These are phyloP conservation scores for Penicillium decumbens DNA, from an alignment of 2,329 filamentous ascomycete species.

Conservation along the genomic window DNA sequence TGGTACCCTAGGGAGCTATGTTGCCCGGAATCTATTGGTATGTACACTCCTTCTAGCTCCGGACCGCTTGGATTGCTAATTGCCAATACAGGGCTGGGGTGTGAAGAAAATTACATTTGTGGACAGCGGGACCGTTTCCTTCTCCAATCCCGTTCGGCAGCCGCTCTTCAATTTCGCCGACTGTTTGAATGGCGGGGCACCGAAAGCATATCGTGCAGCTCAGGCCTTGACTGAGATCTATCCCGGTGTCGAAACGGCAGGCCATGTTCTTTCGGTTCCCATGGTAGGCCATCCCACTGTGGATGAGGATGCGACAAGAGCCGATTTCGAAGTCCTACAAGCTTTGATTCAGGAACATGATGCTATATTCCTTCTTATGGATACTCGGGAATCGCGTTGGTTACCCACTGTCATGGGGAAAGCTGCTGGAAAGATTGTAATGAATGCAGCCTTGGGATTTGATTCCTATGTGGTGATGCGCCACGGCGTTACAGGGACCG, in stretches of 20 bases:
- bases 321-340: conserved; percentile 71
- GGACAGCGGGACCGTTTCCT: conserved; percentile 88
- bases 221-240: conserved; percentile 80
- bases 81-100: conserved; percentile 67
- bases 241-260: conserved; percentile 76
- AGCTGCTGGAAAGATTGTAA: conserved; percentile 83
- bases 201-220: conserved; percentile 77
- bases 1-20: conserved; percentile 89
- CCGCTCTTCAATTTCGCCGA: conserved; percentile 88
- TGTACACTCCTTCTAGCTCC: conserved; percentile 5
- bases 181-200: conserved; percentile 75
- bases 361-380: conserved; percentile 93
- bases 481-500: conserved; percentile 65
- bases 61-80: neutral
- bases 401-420: conserved; percentile 95
- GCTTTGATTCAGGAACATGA: conserved; percentile 78
- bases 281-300: conserved; percentile 91
- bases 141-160: conserved; percentile 93
- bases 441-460: conserved; percentile 94
- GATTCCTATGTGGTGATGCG: conserved; percentile 97
- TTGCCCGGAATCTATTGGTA: conserved; percentile 77
- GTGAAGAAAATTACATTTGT: conserved; percentile 93
- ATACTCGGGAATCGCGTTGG: conserved; percentile 91
- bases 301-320: conserved; percentile 64
- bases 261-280: conserved; percentile 78